Percentiles rank a stretch among this genome's conserved stretches.
phyloP scores from a whole-genome alignment of 768 basidiomycete species.

The Auriscalpium microsporum region DNA sequence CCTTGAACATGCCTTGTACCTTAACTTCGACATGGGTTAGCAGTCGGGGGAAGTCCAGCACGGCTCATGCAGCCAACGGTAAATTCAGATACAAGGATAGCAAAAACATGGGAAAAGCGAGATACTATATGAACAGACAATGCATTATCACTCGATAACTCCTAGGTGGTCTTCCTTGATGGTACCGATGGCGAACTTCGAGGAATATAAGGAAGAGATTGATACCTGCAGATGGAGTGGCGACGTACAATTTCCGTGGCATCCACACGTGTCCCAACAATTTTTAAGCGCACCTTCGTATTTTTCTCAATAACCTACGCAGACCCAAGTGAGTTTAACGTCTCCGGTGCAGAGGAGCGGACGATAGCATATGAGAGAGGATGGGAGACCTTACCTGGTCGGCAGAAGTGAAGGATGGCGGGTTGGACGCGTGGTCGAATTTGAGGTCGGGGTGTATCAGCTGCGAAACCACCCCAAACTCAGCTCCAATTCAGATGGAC shows the following conservation, averaged over 20 bases:
- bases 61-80: too few species aligned
- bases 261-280: constrained; percentile 97
- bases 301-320: constrained; percentile 86
- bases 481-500: neutral
- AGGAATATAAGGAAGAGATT: neutral
- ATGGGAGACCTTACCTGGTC: constrained; percentile 48
- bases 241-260: constrained; percentile 89
- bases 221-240: neutral
- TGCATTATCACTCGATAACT: constrained; percentile 56
- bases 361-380: constrained; percentile 1
- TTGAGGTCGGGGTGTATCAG: constrained; percentile 90
- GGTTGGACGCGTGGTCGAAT: constrained; percentile 94
- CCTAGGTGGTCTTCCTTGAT: constrained; percentile 98
- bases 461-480: constrained; percentile 28
- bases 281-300: constrained; percentile 85
- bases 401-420: constrained; percentile 91
- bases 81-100: too few species aligned
- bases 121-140: too few species aligned
- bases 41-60: too few species aligned
- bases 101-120: too few species aligned
- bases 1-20: too few species aligned
- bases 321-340: neutral
- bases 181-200: constrained; percentile 90
- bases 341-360: neutral
- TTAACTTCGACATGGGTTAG: too few species aligned